Evolutionary conservation across 2,329 filamentous ascomycete genomes (phyloP), one percentile per base, ranked within the genome.

Genomic region (Penicillium sp.): DNA sequence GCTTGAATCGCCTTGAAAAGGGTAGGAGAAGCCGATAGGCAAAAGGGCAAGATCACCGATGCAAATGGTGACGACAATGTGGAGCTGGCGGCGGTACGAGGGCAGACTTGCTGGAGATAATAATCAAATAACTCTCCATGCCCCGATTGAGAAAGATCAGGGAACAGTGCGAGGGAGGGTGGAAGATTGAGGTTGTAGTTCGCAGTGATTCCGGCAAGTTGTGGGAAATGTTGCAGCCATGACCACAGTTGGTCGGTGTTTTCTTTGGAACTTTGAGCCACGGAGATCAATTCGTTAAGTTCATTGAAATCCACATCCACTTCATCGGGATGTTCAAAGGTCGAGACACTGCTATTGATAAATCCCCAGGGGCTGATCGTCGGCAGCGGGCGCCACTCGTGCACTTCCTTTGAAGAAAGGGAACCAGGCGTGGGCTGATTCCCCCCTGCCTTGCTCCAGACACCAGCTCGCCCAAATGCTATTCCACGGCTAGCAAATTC

Each of bases 391-490:
- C 65, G 67, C 66, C 70, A 72, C 46, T 67, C 54, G 21, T 62
- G 62, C 32, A 40, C 43, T 40, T 66, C 62, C 34, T 63, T 57
- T 1, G 52, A 40, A n/a, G 56, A 31, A 45, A 64, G 31, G 42
- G 59, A 54, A 47, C 58, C 47, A 56, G 60, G 61, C 31, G 55
- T 53, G 38, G 59, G 31, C 54, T 54, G 36, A 58, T 57, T 11
- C 46, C 66, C 59, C 56, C 55, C 27, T 58, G 36, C 39, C 55
- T 73, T 73, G 51, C 62, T 73, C 75, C 75, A 77, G 34, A 76
- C 68, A 34, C 75, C 75, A 22, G 72, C 64, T 48, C 75, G 66
- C 4, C 75, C 75, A 62, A 77, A 77, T 5, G 75, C 75, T 48
- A 75, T 58, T 10, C 75, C 75, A 8, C 72, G 72, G 48, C 66